Percentiles rank a stretch among this genome's conserved stretches.
These are phyloP conservation scores for Chytriomyces hyalinus DNA, from an alignment of 192 early-diverging fungal genomes.

Conservation along the genomic window DNA sequence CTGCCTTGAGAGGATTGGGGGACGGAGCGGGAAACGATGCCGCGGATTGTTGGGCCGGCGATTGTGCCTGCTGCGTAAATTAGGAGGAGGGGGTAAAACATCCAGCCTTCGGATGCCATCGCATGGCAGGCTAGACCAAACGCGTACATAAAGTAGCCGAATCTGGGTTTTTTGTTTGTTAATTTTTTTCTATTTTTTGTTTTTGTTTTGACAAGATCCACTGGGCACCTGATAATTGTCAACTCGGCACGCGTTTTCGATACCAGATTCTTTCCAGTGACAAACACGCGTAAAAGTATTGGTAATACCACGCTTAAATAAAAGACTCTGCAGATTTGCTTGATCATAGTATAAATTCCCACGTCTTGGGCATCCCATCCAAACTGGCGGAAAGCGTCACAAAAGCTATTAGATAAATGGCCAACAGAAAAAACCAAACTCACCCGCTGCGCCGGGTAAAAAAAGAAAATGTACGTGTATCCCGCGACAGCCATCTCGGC, in stretches of 20 bases:
- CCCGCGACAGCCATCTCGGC: constrained; percentile 11
- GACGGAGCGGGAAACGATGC: constrained; percentile 40
- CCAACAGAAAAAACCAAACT: background rate
- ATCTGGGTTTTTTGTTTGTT: background rate
- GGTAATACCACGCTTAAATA: constrained; percentile 44
- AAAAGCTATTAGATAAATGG: background rate
- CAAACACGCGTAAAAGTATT: background rate
- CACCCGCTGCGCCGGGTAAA: constrained; percentile 37
- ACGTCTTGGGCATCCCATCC: constrained; percentile 56
- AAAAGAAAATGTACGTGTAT: constrained; percentile 41
- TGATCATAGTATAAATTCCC: constrained; percentile 35
- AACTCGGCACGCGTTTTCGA: constrained; percentile 26
- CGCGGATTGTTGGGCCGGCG: constrained; percentile 37
- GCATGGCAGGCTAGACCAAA: constrained; percentile 28
- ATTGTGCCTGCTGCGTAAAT: constrained; percentile 9
- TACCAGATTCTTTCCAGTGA: background rate
- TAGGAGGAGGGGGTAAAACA: constrained; percentile 36
- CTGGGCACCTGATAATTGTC: constrained; percentile 6
- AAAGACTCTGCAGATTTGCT: constrained; percentile 38
- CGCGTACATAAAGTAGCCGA: constrained; percentile 27
- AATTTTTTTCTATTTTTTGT: background rate
- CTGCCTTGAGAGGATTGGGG: constrained; percentile 42
- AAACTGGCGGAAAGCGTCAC: constrained; percentile 12
- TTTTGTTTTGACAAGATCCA: background rate
- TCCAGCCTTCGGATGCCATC: constrained; percentile 39